A percentile compares a stretch with the other conserved stretches of the same genome.
These are phyloP conservation scores for Anaeromyces robustus DNA, from an alignment of 192 early-diverging fungal genomes.

Conservation along the genomic window DNA sequence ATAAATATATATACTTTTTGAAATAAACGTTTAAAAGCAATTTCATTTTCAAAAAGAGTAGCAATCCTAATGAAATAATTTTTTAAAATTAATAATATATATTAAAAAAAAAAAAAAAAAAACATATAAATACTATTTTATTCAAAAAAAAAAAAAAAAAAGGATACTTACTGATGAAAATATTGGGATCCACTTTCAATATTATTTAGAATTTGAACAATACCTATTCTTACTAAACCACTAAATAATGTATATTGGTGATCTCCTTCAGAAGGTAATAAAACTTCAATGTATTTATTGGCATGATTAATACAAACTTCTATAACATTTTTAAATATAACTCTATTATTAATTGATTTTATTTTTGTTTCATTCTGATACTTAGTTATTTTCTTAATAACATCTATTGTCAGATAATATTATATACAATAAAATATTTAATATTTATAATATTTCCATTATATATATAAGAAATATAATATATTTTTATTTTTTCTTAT, in stretches of 20 bases:
- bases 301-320: not conserved
- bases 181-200: not conserved
- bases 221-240: not conserved
- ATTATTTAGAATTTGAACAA: not conserved
- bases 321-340: not conserved
- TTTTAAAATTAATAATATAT: no score
- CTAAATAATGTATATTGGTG: not conserved
- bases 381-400: not conserved
- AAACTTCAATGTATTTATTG: not conserved
- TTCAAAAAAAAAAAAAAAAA: no score
- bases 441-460: no score
- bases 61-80: not conserved
- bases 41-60: not conserved
- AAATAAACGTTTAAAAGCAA: not conserved
- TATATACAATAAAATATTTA: no score
- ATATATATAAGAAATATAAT: no score
- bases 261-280: not conserved
- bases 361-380: not conserved
- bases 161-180: not conserved
- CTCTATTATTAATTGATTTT: not conserved
- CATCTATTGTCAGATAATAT: no score
- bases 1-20: not conserved
- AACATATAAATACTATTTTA: no score
- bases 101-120: no score
- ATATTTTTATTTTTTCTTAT: no score